Evolutionary conservation across 1,284 basidiomycete species (phyloP), one percentile per base, ranked within the genome.

Genomic region (Pulveroboletus sp.): DNA sequence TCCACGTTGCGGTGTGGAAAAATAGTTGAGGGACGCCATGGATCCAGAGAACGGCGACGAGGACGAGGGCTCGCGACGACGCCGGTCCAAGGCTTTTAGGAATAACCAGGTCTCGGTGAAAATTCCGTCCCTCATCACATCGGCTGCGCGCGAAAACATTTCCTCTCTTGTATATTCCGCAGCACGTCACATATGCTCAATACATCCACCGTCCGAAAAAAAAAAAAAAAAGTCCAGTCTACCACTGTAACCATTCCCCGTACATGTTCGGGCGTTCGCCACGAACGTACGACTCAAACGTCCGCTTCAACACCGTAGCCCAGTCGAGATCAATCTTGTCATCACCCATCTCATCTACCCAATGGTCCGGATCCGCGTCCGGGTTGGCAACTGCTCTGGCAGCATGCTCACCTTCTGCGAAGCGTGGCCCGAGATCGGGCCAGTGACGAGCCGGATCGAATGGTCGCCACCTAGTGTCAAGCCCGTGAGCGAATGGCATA

Each of bases 201-300:
- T 35, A 18, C 17, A 18, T 18, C 33, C 12, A 31, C 5, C n/a
- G n/a, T n/a, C n/a, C n/a, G n/a, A n/a, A n/a, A n/a, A n/a, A n/a
- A n/a, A n/a, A n/a, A 29, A 43, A 45, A 54, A 40, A 20, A 22
- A 22, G 55, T 25, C 4, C 14, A 26, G 33, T 39, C 73, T 66
- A 89, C 87, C 87, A 89, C 61, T 77, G 74, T 56, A 91, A 72
- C 82, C 88, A 93, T 74, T 95, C 92, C 51, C 92, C 93, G 66
- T 95, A 96, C 89, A 94, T 91, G 72, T 94, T 96, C 17, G 94
- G 92, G 60, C 81, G 76, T 75, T 96, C 94, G n/a, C 89, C 91
- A 43, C 94, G 83, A 55, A 96, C 69, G 73, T 91, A 96, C 28
- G 85, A 81, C 75, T 97, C 94, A 67, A 96, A 96, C 43, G 92